phyloP scores from a whole-genome alignment of 306 rosid genomes.

The Parietaria judaica region DNA sequence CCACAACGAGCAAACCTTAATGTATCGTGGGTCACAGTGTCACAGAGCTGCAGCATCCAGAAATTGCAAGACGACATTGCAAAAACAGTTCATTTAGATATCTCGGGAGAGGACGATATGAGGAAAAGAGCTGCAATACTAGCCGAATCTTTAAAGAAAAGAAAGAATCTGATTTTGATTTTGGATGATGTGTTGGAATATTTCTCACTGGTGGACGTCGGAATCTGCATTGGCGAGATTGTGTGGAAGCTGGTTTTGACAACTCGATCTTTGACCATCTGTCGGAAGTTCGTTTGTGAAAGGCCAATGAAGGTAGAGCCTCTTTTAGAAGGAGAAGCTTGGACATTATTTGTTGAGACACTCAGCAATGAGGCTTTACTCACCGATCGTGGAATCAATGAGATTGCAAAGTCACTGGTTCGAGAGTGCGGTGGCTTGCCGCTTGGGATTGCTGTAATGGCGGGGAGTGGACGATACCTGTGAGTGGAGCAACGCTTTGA shows the following conservation, averaged over 20 bases:
- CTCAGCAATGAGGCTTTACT: not conserved
- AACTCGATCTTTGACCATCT: not conserved
- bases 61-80: slow-evolving; percentile 22
- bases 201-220: slow-evolving; percentile 2
- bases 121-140: slow-evolving; percentile 14
- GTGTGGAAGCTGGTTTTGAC: slow-evolving; percentile 13
- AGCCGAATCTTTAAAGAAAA: slow-evolving; percentile 1
- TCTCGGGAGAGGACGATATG: slow-evolving; percentile 7
- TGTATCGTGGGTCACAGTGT: slow-evolving; percentile 7
- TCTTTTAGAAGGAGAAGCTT: no score
- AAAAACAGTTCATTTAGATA: slow-evolving; percentile 7
- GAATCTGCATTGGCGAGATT: no score
- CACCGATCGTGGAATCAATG: no score
- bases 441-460: no score
- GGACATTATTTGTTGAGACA: not conserved
- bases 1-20: not conserved
- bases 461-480: not conserved
- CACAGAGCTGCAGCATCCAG: slow-evolving; percentile 9
- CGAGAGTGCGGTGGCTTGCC: no score
- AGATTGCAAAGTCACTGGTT: no score
- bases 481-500: slow-evolving; percentile 8
- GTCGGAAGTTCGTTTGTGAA: no score
- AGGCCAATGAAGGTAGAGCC: no score
- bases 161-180: slow-evolving; percentile 1
- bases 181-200: slow-evolving; percentile 30